Percentiles rank a stretch among this genome's conserved stretches.
phyloP scores from a whole-genome alignment of 2,329 filamentous ascomycete species.

The Nothomitra cinnamomea region DNA sequence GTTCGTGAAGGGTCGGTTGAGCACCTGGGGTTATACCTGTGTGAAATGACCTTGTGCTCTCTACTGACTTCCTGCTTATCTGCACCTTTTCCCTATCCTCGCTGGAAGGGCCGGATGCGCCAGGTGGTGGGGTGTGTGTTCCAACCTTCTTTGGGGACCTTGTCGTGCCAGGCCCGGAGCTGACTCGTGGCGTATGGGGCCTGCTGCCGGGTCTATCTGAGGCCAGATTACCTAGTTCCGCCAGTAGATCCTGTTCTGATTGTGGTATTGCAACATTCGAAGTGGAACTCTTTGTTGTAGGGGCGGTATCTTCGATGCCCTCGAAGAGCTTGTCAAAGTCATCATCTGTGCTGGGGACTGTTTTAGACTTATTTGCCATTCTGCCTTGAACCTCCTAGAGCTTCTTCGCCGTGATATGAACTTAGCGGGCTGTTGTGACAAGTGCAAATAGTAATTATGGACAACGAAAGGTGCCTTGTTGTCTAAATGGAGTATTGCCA shows the following conservation, averaged over 20 bases:
- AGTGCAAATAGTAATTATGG: no score
- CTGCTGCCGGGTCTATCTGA: slow-evolving; percentile 51
- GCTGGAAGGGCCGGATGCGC: slow-evolving; percentile 33
- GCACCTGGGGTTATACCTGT: slow-evolving; percentile 54
- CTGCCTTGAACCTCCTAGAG: no score
- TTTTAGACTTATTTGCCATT: slow-evolving; percentile 4
- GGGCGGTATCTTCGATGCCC: slow-evolving; percentile 35
- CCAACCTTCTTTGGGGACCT: slow-evolving; percentile 18
- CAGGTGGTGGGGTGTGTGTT: slow-evolving; percentile 28
- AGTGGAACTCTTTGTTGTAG: slow-evolving; percentile 32
- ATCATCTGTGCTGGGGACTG: slow-evolving; percentile 31
- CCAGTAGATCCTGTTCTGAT: slow-evolving; percentile 57
- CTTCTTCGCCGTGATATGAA: no score
- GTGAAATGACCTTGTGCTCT: slow-evolving; percentile 56
- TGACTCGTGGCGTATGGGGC: slow-evolving; percentile 63
- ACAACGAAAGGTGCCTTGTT: no score
- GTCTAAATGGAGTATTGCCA: no score
- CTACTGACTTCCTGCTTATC: slow-evolving; percentile 51
- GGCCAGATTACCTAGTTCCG: slow-evolving; percentile 71
- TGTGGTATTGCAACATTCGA: slow-evolving; percentile 23
- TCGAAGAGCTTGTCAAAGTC: slow-evolving; percentile 50
- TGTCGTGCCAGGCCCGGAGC: slow-evolving; percentile 25
- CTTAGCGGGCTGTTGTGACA: no score
- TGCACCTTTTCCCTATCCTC: slow-evolving; percentile 39
- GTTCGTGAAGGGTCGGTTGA: background rate